phyloP scores from a whole-genome alignment of 2,329 filamentous ascomycete genomes.

The Cryphonectria radicalis region DNA sequence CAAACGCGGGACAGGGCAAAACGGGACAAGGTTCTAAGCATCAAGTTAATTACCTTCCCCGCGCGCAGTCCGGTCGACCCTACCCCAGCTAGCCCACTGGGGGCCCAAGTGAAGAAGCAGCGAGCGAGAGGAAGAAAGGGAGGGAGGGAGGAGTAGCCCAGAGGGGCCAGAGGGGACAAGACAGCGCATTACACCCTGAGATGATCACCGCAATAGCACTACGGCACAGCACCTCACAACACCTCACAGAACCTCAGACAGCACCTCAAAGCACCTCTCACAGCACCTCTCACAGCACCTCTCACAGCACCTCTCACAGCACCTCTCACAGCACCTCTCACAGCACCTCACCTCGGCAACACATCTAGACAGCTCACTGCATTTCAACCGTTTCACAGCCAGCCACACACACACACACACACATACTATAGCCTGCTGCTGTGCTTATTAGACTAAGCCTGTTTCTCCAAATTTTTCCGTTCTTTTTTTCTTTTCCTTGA shows the following conservation, averaged over 20 bases:
- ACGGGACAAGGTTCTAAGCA: neutral
- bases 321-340: neutral
- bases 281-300: neutral
- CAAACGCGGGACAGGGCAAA: neutral
- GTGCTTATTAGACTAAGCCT: neutral
- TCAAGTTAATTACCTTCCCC: neutral
- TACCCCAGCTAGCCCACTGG: neutral
- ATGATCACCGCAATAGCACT: neutral
- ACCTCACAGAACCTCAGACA: too few species aligned
- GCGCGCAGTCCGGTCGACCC: neutral
- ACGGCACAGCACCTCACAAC: neutral
- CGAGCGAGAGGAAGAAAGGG: neutral
- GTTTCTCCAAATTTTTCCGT: slow-evolving; percentile 10
- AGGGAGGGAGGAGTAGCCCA: neutral
- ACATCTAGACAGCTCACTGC: neutral
- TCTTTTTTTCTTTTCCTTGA: neutral
- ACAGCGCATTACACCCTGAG: neutral
- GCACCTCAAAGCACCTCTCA: neutral
- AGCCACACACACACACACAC: neutral
- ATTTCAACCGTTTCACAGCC: neutral
- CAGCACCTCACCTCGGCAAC: neutral
- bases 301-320: neutral
- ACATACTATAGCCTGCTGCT: neutral
- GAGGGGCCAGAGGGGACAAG: too few species aligned
- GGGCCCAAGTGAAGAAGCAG: neutral